Evolutionary conservation across 208 protist genomes (phyloP).

Genomic region (Leishmania braziliensis): DNA sequence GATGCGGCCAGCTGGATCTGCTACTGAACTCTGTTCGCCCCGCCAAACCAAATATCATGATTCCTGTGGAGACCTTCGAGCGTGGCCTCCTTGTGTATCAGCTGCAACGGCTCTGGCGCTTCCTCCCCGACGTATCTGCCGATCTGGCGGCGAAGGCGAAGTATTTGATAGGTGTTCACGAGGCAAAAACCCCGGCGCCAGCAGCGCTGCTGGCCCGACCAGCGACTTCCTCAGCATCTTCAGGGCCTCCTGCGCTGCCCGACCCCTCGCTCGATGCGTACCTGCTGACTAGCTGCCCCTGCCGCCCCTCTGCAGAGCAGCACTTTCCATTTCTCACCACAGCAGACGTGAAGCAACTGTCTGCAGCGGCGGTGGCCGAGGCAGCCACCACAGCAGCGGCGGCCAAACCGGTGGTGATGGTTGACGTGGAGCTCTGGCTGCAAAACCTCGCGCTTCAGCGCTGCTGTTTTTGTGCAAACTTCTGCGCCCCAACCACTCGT

Average conservation of each 20-base stretch:
- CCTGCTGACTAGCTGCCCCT: constrained; percentile 24
- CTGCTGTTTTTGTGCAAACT: constrained; percentile 31
- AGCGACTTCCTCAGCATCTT: not conserved
- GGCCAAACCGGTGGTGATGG: not conserved
- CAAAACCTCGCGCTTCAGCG: constrained; percentile 28
- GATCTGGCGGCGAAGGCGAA: constrained; percentile 17
- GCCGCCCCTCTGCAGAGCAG: not conserved
- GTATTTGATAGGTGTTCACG: not conserved
- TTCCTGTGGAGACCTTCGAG: constrained; percentile 41
- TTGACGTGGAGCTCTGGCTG: constrained; percentile 33
- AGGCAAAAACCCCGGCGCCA: not conserved
- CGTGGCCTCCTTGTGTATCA: constrained; percentile 51
- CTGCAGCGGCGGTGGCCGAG: constrained; percentile 2
- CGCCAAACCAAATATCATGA: not conserved
- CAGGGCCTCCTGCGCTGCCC: not conserved
- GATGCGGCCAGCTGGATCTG: constrained; percentile 43
- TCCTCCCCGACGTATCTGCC: constrained; percentile 22
- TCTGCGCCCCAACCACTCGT: not conserved
- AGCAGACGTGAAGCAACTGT: constrained; percentile 24
- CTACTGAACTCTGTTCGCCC: constrained; percentile 46
- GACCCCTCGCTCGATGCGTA: constrained; percentile 30
- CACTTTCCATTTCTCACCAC: constrained; percentile 27
- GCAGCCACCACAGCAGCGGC: not conserved
- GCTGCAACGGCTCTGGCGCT: constrained; percentile 50
- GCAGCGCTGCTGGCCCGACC: not conserved